A percentile compares a stretch with the other conserved stretches of the same genome.
Conservation (phyloP, 2,329 filamentous ascomycete species). For the Colletotrichum graminicola region DNA sequence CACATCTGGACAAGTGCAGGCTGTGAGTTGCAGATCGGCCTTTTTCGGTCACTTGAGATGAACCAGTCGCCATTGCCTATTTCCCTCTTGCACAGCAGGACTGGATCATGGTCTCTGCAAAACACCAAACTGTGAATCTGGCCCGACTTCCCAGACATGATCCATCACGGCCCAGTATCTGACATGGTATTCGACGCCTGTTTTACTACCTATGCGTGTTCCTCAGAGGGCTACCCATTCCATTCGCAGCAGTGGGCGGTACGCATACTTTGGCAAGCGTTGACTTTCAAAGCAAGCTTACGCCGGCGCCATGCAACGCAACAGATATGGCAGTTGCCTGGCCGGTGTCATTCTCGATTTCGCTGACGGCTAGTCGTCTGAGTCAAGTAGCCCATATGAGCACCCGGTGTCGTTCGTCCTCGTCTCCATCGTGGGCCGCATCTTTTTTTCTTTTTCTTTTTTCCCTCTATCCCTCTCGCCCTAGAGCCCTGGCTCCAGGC, state of each 20-base stretch:
- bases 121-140: too few species aligned
- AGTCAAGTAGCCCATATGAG: constrained; percentile 27
- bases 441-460: background rate
- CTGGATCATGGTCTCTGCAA: too few species aligned
- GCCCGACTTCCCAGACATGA: too few species aligned
- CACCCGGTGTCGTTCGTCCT: background rate
- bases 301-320: constrained; percentile 5
- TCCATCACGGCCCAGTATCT: too few species aligned
- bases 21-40: constrained; percentile 17
- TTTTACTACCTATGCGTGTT: too few species aligned
- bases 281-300: constrained; percentile 12
- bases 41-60: constrained; percentile 25
- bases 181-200: too few species aligned
- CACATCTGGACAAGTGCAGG: constrained; percentile 5
- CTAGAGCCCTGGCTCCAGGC: background rate
- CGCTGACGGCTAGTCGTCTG: constrained; percentile 36
- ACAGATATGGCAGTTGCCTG: constrained; percentile 8
- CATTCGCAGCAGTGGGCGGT: background rate
- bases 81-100: background rate
- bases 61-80: constrained; percentile 8
- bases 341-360: background rate
- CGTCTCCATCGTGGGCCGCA: constrained; percentile 20
- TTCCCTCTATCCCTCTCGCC: background rate
- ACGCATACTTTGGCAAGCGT: background rate
- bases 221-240: too few species aligned